Base-by-base conservation (phyloP, 495 filamentous ascomycete species). In the Pyronema domesticum region DNA sequence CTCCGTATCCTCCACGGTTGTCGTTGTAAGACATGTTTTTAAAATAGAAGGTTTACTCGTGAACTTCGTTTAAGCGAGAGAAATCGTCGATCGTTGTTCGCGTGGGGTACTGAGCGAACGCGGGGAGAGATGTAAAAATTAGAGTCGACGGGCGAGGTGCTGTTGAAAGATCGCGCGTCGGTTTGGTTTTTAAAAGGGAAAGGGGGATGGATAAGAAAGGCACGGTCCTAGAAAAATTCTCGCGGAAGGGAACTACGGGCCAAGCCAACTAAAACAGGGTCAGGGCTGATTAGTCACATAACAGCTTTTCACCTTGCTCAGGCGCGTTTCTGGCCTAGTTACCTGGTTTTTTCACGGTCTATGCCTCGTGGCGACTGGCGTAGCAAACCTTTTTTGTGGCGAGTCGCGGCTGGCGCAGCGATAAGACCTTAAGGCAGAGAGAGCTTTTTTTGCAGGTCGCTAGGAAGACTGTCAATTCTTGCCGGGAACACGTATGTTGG, bases 21-120 rank as follows among this genome's bases (percentile, higher is more conserved):
- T 64, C 62, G 19, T 61, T 55, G 53, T 66, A 66, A 51, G 63
- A 65, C 63, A 66, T 66, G 36, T 45, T 51, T 36, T 51, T 10
- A 33, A 23, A 3, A 37, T 13, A 51, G 7, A 33, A 51, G 45
- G 13, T n/a, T 37, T 13, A 47, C 19, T 13, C 13, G 14, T 14
- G 14, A 30, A 51, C 9, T 10, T 11, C 10, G 48, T 34, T 35
- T 10, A 51, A 51, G 48, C 48, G 45, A 47, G 45, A 13, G 45
- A 47, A 30, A n/a, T n/a, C 13, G 39, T 13, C 1, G 13, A 13
- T n/a, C 39, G 13, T 43, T 43, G 17, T 43, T 43, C 39, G 17
- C 13, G 39, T 43, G 39, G 17, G 17, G 36, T 10, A 51, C 8
- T 37, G 34, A 51, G 30, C 48, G 30, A 47, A 18, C 48, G 13